Percentiles rank a stretch among this genome's conserved stretches.
Evolutionary conservation across 495 filamentous ascomycete genomes (phyloP).

Genomic region (Daldinia bambusicola): DNA sequence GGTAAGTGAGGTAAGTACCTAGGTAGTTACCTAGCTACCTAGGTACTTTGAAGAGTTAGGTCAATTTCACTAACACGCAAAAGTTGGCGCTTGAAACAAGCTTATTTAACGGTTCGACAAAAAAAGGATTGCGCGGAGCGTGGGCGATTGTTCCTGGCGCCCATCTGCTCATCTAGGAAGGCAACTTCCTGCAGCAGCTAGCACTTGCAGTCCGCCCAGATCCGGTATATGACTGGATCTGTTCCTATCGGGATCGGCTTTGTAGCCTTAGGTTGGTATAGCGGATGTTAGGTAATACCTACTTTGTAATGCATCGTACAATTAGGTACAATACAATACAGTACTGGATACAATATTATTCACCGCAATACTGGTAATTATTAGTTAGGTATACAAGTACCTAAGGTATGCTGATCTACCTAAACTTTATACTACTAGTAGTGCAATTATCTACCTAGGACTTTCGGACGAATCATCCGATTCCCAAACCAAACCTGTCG

Average conservation of each 20-base stretch:
- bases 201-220: not conserved
- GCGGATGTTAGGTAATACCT: conserved; percentile 18
- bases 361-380: too few relatives aligned
- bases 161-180: conserved; percentile 13
- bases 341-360: too few relatives aligned
- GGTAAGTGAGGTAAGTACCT: too few relatives aligned
- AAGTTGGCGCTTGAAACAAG: conserved; percentile 28
- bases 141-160: conserved; percentile 29
- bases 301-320: conserved; percentile 2
- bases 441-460: conserved; percentile 1
- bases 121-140: conserved; percentile 31
- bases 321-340: not conserved
- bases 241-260: not conserved
- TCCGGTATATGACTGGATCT: too few relatives aligned
- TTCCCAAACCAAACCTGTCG: not conserved
- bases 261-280: conserved; percentile 14
- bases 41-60: not conserved
- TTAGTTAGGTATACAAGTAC: too few relatives aligned
- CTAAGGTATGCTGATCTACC: too few relatives aligned
- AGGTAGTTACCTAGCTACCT: too few relatives aligned
- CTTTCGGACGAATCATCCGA: conserved; percentile 2
- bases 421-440: too few relatives aligned
- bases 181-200: conserved; percentile 24
- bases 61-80: not conserved
- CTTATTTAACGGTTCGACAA: conserved; percentile 26